These are phyloP conservation scores for Turritis glabra DNA, from an alignment of 345 rosid genomes.

Conservation along the genomic window DNA sequence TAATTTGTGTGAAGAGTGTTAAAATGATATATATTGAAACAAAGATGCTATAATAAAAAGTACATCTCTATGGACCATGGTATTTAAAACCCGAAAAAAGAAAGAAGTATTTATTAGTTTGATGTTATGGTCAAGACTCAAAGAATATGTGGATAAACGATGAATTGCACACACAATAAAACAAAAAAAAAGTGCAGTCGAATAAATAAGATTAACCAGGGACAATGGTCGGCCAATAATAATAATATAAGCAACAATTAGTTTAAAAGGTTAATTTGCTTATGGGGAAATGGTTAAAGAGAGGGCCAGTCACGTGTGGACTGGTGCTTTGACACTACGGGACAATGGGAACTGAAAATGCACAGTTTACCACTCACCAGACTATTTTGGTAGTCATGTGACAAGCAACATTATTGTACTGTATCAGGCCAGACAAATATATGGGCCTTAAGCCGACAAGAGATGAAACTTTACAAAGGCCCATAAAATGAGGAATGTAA, in stretches of 20 bases:
- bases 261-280: too few relatives aligned
- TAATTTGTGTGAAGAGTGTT: too few relatives aligned
- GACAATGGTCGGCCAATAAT: slow-evolving; percentile 17
- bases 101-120: not conserved
- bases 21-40: too few relatives aligned
- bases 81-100: too few relatives aligned
- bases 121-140: not conserved
- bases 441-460: not conserved
- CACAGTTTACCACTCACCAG: slow-evolving; percentile 26
- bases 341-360: not conserved
- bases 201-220: not conserved
- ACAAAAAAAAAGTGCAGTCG: not conserved
- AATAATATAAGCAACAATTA: not conserved
- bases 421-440: not conserved
- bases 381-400: slow-evolving; percentile 18
- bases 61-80: too few relatives aligned
- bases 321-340: not conserved
- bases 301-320: slow-evolving; percentile 18
- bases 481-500: not conserved
- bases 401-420: not conserved
- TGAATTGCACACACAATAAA: not conserved
- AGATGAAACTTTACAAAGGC: not conserved
- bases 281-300: not conserved
- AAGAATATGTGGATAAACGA: not conserved
- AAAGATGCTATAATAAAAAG: too few relatives aligned